These are phyloP conservation scores for Ganoderma meredithae DNA, from an alignment of 1,284 basidiomycete species.

Conservation along the genomic window DNA sequence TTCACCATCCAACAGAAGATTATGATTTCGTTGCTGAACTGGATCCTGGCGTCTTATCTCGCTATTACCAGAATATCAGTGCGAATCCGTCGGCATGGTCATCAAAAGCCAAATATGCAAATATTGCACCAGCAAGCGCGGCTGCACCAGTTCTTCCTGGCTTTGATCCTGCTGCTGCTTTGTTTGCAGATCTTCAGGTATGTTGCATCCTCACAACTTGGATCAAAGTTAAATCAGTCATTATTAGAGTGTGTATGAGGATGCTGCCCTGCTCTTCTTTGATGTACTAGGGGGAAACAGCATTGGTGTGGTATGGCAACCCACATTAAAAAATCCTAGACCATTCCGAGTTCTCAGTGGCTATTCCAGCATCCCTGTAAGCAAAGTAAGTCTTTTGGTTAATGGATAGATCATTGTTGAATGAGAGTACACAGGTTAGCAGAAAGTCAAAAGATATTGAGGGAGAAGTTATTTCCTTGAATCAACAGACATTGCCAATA, in stretches of 20 bases:
- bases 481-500: slow-evolving; percentile 71
- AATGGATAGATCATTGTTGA: slow-evolving; percentile 5
- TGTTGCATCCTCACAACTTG: slow-evolving; percentile 26
- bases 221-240: slow-evolving; percentile 10
- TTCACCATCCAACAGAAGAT: slow-evolving; percentile 83
- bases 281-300: slow-evolving; percentile 83
- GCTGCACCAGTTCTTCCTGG: slow-evolving; percentile 58
- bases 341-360: slow-evolving; percentile 87
- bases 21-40: slow-evolving; percentile 91
- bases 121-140: slow-evolving; percentile 44
- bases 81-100: slow-evolving; percentile 56
- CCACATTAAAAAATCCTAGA: slow-evolving; percentile 59
- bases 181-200: slow-evolving; percentile 79
- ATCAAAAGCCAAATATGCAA: slow-evolving; percentile 56
- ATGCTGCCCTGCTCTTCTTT: slow-evolving; percentile 86
- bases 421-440: slow-evolving; percentile 28
- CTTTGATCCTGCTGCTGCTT: slow-evolving; percentile 82
- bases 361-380: slow-evolving; percentile 71
- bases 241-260: slow-evolving; percentile 73
- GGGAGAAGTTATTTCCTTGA: slow-evolving; percentile 74
- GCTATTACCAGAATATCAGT: slow-evolving; percentile 75
- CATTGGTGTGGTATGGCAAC: slow-evolving; percentile 91
- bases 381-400: slow-evolving; percentile 39
- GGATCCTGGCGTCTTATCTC: slow-evolving; percentile 67
- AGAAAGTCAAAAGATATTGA: slow-evolving; percentile 51